Conservation (phyloP, 140 eudicot genomes). For the Anethum foeniculum region DNA sequence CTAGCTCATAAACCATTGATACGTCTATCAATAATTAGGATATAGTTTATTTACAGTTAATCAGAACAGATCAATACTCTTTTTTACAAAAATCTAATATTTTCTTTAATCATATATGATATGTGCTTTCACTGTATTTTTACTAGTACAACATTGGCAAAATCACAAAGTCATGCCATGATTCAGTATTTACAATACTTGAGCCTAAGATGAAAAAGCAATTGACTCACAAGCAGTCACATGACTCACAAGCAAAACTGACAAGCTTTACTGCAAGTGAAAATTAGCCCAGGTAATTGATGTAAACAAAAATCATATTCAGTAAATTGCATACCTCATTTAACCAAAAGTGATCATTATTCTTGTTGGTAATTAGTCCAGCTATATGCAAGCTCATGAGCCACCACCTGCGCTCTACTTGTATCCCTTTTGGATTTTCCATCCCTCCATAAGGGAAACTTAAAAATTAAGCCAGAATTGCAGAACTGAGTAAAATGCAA, state of each 20-base stretch:
- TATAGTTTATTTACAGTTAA: not conserved
- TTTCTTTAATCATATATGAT: not conserved
- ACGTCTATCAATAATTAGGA: not conserved
- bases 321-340: constrained; percentile 60
- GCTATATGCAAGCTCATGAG: constrained; percentile 97
- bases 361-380: constrained; percentile 98
- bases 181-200: not conserved
- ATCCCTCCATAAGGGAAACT: constrained; percentile 97
- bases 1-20: not conserved
- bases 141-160: too few species aligned
- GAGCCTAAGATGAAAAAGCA: not conserved
- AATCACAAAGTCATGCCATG: too few species aligned
- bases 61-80: not conserved
- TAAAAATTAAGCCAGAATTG: constrained; percentile 82
- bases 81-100: not conserved
- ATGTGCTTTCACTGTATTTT: not conserved
- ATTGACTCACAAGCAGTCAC: not conserved
- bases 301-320: not conserved
- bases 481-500: too few species aligned
- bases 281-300: not conserved
- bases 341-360: constrained; percentile 93
- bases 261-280: not conserved
- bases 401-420: constrained; percentile 90
- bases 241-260: not conserved
- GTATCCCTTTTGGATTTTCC: constrained; percentile 99